Base-by-base conservation (phyloP, 116 monocot genomes). In the Trichopus zeylanicus region DNA sequence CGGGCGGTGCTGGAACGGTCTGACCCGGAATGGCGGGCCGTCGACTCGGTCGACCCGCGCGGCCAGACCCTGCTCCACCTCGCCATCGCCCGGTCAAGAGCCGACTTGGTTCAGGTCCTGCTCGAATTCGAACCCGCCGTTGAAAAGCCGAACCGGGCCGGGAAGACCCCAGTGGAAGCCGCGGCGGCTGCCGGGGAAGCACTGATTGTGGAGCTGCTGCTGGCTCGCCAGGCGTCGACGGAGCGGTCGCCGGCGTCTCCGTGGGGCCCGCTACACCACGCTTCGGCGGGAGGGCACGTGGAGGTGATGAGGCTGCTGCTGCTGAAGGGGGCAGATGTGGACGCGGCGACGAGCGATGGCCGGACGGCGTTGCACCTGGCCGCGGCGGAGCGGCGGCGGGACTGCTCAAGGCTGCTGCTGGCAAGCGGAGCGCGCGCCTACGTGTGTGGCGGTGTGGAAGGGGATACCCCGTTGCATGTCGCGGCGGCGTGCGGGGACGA, bases 401-500 rank as follows among this genome's bases (percentile, higher is more conserved):
- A 75, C n/a, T 68, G 71, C 54, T 71, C 55, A 38, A 32, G 27
- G 35, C 52, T 72, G 32, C 78, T 83, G 32, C 60, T 78, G 0
- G 59, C 68, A 10, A 58, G 58, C 5, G 78, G 78, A 1, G 70
- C 73, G n/a, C 37, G 51, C 11, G 74, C 68, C 6, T 78, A 83
- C 31, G 64, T 46, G 22, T 48, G 68, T 9, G 67, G 74, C 2
- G 83, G 74, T 2, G 20, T 35, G 4, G 75, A 71, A 26, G 70
- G 78, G 0, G 65, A 48, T 48, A 83, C 75, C 38, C 65, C 78
- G 26, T 57, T 83, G 25, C 83, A 83, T 48, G 42, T 59, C 7
- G 83, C 83, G 22, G 78, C 83, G 15, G 59, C 57, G 23, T 24
- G 52, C 3, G 83, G 78, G 26, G 75, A 78, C 71, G 83, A 83